Percentiles rank a stretch among this genome's conserved stretches.
These are phyloP conservation scores for Nemania sp. DNA, from an alignment of 2,329 filamentous ascomycete genomes.

Conservation along the genomic window DNA sequence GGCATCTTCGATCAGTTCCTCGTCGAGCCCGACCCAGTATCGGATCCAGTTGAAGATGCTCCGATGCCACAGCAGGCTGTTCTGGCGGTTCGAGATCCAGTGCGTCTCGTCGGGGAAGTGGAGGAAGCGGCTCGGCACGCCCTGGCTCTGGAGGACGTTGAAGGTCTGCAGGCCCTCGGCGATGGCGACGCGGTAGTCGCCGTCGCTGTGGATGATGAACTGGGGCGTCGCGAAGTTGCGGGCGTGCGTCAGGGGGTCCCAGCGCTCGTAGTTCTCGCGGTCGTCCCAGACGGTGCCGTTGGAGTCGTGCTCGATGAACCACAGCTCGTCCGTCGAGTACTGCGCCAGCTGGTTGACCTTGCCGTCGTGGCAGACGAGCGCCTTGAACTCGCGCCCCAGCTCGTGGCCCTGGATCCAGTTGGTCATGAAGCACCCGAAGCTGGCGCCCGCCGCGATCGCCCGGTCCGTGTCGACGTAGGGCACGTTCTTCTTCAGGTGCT, in stretches of 20 bases:
- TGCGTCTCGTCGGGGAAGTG: constrained; percentile 25
- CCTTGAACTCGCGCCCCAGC: constrained; percentile 25
- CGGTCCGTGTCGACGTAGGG: constrained; percentile 24
- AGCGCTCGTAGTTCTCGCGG: constrained; percentile 22
- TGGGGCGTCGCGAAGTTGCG: constrained; percentile 21
- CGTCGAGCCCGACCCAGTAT: constrained; percentile 22
- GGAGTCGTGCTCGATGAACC: constrained; percentile 23
- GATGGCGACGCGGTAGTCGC: constrained; percentile 22
- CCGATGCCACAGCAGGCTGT: constrained; percentile 21
- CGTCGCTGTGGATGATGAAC: constrained; percentile 25
- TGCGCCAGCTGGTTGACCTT: constrained; percentile 17
- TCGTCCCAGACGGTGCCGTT: constrained; percentile 24
- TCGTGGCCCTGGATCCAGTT: constrained; percentile 26
- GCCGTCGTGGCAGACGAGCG: constrained; percentile 23
- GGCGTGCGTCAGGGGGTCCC: constrained; percentile 17
- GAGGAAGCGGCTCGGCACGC: constrained; percentile 25
- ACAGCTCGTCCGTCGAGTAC: constrained; percentile 24
- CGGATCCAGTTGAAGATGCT: constrained; percentile 26
- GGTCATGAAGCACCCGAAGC: constrained; percentile 25
- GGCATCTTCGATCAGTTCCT: constrained; percentile 19
- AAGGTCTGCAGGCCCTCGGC: constrained; percentile 22
- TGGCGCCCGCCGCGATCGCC: constrained; percentile 21
- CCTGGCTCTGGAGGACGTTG: constrained; percentile 21
- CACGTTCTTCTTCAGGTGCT: constrained; percentile 24
- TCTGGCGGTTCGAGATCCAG: constrained; percentile 17